phyloP scores from a whole-genome alignment of 176 grass and related monocot genomes.

The Stipa capillata region DNA sequence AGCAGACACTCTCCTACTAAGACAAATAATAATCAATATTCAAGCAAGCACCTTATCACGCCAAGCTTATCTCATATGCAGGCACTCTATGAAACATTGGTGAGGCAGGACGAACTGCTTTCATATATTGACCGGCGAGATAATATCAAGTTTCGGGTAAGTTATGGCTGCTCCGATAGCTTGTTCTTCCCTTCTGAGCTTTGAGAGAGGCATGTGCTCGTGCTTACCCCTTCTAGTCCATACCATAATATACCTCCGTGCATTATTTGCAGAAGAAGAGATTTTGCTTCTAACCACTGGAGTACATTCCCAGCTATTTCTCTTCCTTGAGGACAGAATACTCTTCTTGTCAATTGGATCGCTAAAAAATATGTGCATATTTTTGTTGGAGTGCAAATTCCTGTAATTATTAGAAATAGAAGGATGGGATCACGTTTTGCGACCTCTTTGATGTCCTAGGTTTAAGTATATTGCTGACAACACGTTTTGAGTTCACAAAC shows the following conservation, averaged over 20 bases:
- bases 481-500: background rate
- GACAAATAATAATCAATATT: no score
- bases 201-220: background rate
- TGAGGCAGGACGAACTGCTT: constrained; percentile 83
- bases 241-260: background rate
- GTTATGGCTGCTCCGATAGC: background rate
- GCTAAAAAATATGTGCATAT: background rate
- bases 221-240: background rate
- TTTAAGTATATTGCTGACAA: background rate
- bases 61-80: constrained; percentile 22
- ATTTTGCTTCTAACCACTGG: constrained; percentile 35
- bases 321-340: background rate
- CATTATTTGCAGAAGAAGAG: constrained; percentile 41
- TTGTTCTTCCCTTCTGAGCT: background rate
- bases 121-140: constrained; percentile 63
- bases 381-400: background rate
- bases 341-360: background rate
- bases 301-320: background rate
- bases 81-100: constrained; percentile 63
- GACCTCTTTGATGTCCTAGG: background rate
- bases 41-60: no score
- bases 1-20: no score
- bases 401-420: background rate
- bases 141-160: constrained; percentile 49
- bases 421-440: background rate